Base-by-base conservation (phyloP, 257 asterid genomes). In the Schizonepeta tenuifolia region DNA sequence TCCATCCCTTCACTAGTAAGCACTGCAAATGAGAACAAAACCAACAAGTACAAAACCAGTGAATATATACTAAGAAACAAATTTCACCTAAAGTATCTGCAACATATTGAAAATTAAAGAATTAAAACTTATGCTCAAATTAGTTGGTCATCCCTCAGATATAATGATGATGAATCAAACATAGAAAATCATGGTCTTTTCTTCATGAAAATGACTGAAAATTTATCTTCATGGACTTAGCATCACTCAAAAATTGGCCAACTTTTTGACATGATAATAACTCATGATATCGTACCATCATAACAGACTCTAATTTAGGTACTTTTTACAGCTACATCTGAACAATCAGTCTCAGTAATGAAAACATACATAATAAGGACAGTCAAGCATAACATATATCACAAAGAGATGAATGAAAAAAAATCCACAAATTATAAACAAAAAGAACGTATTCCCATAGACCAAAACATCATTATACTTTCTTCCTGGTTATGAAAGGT, bases 1-100 rank as follows among this genome's bases (percentile, higher is more conserved):
- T 90, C 97, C 97, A 90, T 62, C 96, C 97, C 81, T 88, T 90
- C 71, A 88, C 97, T 67, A 90, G 82, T 67, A 90, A 67, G 83
- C 97, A 90, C 97, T 90, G 86, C 59, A 72, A 51, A 65, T 10
- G 53, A 12, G 64, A 47, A 41, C 35, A 53, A 68, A 26, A 13
- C 26, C 14, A 2, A 61, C 47, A 76, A 2, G 74, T 35, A 47
- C 77, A 43, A 62, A 56, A 28, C 36, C 55, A 36, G 54, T 51
- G 26, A 26, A 69, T 15, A 44, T 9, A 60, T 5, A 1, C 57
- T 60, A 70, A 18, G 21, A 54, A n/a, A 36, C 31, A 54, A 65
- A 22, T 5, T 47, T 21, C 38, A 2, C 33, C 59, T 8, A 11
- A 18, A 70, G 14, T 14, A 36, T 12, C 6, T 11, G 24, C 49